Evolutionary conservation across 345 rosid genomes (phyloP), one percentile per base, ranked within the genome.

Genomic region (Triadica sebifera): DNA sequence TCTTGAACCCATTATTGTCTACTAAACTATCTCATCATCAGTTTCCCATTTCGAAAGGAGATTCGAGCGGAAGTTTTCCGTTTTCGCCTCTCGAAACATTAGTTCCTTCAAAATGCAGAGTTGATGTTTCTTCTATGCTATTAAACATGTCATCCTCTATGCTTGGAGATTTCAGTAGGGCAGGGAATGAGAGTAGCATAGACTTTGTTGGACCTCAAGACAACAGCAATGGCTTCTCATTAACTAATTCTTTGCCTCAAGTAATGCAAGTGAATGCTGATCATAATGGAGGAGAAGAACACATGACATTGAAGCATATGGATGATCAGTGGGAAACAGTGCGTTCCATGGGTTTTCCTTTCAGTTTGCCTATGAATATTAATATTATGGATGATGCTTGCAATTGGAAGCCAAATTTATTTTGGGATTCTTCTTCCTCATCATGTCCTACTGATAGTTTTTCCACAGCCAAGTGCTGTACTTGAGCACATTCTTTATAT

Each of bases 71-170:
- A 64, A 82, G 84, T 75, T 78, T 82, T 75, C 62, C 82, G 67
- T 83, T 84, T 74, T 61, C 89, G 17, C 84, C 89, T 62, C 74
- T 85, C 71, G 84, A 86, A 78, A 46, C 76, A 66, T 66, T 82
- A 38, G 66, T 72, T 50, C 57, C 84, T 61, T 69, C 83, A 5
- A 85, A 68, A 69, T 69, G 73, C 50, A 53, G 72, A 19, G 68
- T 79, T 38, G 89, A 84, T 67, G 70, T 75, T 64, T 79, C 91
- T 46, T 84, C 96, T 5, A 64, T 87, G 77, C 73, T 82, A 69
- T 79, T 84, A 55, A 86, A 82, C 87, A 84, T 83, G 82, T 71
- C 93, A n/a, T 86, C 89, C 22, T 76, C 88, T 34, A 34, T 81
- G 74, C 77, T 87, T 20, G 91, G 88, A 77, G 34, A 29, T 29